A percentile compares a stretch with the other conserved stretches of the same genome.
These are phyloP conservation scores for Dalbergia cochinchinensis DNA, from an alignment of 306 rosid genomes.

Conservation along the genomic window DNA sequence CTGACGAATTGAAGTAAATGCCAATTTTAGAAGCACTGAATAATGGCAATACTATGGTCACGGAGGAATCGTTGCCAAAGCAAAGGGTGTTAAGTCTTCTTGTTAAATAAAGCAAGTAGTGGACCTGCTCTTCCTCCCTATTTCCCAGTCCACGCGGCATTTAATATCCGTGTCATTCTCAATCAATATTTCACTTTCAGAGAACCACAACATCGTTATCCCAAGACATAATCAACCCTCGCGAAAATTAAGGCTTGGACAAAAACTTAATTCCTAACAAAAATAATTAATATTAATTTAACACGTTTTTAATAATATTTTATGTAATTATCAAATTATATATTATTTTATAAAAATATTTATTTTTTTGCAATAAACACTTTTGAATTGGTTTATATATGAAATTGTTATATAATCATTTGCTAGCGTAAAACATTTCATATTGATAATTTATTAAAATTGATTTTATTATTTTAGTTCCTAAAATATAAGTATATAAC, in stretches of 20 bases:
- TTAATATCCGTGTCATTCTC: constrained; percentile 29
- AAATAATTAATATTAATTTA: too few species aligned
- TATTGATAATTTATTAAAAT: too few species aligned
- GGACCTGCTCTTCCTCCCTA: not conserved
- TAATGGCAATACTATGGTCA: constrained; percentile 42
- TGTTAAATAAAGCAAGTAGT: not conserved
- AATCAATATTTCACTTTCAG: constrained; percentile 31
- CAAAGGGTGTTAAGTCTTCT: not conserved
- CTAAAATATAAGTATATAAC: too few species aligned
- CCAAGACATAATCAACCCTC: not conserved
- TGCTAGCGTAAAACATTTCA: too few species aligned
- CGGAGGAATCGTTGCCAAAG: not conserved
- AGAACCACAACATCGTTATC: not conserved
- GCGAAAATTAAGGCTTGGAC: not conserved
- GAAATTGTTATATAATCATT: too few species aligned
- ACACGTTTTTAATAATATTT: too few species aligned
- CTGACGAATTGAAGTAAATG: not conserved
- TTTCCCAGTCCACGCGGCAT: constrained; percentile 2
- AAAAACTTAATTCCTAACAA: too few species aligned
- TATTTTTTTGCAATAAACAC: too few species aligned
- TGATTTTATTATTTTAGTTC: too few species aligned
- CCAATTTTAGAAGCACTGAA: constrained; percentile 16
- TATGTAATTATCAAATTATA: too few species aligned
- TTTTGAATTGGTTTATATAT: too few species aligned
- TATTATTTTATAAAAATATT: too few species aligned